A percentile compares a stretch with the other conserved stretches of the same genome.
phyloP scores from a whole-genome alignment of 176 grass and related monocot genomes.

The Musa itinerans region DNA sequence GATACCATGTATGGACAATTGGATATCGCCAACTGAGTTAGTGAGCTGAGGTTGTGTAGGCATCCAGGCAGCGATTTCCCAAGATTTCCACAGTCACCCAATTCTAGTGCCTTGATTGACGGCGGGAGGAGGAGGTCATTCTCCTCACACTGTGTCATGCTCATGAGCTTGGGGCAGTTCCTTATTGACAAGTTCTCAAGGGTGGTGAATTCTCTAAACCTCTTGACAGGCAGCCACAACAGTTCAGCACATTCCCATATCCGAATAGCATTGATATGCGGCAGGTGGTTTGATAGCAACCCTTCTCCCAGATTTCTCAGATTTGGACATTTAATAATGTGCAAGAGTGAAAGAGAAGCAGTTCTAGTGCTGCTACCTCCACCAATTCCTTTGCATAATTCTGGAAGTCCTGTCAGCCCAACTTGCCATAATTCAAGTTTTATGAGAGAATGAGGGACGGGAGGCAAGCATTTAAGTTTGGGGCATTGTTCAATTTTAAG shows the following conservation, averaged over 20 bases:
- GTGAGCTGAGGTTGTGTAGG: constrained; percentile 11
- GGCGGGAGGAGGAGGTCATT: constrained; percentile 16
- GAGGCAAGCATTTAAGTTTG: constrained; percentile 8
- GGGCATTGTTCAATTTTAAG: constrained; percentile 12
- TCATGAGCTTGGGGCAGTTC: constrained; percentile 2
- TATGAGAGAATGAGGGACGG: background rate
- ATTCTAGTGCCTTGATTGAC: constrained; percentile 10
- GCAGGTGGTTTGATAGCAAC: background rate
- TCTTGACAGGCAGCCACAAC: background rate
- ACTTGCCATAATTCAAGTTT: constrained; percentile 6
- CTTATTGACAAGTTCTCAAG: background rate
- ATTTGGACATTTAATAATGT: background rate
- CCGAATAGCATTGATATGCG: background rate
- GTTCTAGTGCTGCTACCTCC: background rate
- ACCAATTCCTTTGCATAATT: background rate
- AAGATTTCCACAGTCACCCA: constrained; percentile 14
- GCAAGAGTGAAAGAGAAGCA: background rate
- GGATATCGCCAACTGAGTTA: background rate
- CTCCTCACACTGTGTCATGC: background rate
- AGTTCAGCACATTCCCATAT: constrained; percentile 3
- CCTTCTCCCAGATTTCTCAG: constrained; percentile 8
- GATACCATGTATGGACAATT: background rate
- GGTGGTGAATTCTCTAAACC: background rate
- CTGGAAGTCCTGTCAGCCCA: constrained; percentile 1
- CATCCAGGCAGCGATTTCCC: constrained; percentile 18